Percentiles rank a stretch among this genome's conserved stretches.
phyloP scores from a whole-genome alignment of 169 alveolate species.

The Eimeria brunetti region DNA sequence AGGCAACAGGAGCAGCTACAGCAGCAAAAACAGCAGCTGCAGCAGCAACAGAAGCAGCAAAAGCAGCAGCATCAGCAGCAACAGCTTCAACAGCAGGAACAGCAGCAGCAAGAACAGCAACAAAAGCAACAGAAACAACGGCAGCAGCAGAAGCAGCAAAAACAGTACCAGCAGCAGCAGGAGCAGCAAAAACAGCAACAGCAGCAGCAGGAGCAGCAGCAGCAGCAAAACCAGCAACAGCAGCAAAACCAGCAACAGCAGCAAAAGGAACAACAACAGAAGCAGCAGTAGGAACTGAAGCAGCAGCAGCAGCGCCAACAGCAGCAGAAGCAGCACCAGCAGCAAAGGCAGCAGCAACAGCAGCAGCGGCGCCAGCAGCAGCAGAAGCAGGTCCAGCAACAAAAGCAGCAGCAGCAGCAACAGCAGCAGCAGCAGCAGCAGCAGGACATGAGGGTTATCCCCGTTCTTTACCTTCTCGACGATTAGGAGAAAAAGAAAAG shows the following conservation, averaged over 20 bases:
- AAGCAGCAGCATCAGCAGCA: not conserved
- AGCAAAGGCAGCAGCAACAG: not conserved
- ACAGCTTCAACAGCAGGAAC: too few relatives aligned
- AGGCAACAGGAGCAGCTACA: not conserved
- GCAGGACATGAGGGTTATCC: not conserved
- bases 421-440: constrained; percentile 8
- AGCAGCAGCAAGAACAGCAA: not conserved
- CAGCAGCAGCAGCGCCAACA: too few relatives aligned
- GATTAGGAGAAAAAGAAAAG: not conserved
- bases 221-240: constrained; percentile 4
- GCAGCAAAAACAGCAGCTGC: constrained; percentile 17
- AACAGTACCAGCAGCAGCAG: too few relatives aligned
- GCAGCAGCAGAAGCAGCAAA: not conserved
- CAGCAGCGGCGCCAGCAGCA: not conserved
- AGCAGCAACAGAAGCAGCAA: not conserved
- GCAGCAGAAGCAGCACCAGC: not conserved
- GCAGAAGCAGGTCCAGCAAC: not conserved
- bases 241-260: not conserved
- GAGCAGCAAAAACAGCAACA: too few relatives aligned
- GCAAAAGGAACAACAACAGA: not conserved
- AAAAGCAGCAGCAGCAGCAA: constrained; percentile 4
- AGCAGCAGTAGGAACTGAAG: not conserved
- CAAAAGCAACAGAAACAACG: not conserved
- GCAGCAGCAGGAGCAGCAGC: constrained; percentile 8
- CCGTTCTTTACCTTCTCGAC: not conserved